These are phyloP conservation scores for Coniochaeta pulveracea DNA, from an alignment of 2,329 filamentous ascomycete genomes.

Conservation along the genomic window DNA sequence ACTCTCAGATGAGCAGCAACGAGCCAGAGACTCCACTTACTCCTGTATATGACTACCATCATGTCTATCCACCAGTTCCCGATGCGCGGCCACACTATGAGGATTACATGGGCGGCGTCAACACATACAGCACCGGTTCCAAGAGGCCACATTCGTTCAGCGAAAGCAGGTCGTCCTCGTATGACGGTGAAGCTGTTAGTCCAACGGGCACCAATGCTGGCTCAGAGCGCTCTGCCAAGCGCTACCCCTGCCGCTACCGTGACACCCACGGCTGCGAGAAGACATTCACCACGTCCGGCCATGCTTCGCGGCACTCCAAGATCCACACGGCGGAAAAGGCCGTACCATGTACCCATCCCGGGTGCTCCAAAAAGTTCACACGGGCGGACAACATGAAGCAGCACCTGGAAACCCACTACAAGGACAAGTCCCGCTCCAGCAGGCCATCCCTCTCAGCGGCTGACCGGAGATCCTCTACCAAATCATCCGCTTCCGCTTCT, in stretches of 20 bases:
- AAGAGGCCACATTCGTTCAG: constrained; percentile 30
- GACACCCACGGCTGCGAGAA: constrained; percentile 63
- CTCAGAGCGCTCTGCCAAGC: constrained; percentile 42
- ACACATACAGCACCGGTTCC: constrained; percentile 15
- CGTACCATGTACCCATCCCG: constrained; percentile 53
- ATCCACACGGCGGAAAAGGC: constrained; percentile 76
- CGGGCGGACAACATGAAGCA: constrained; percentile 84
- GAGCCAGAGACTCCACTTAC: constrained; percentile 45
- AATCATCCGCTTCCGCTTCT: constrained; percentile 10
- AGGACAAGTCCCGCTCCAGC: constrained; percentile 39
- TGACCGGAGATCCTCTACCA: constrained; percentile 14
- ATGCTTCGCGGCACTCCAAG: constrained; percentile 76
- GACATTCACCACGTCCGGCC: constrained; percentile 74
- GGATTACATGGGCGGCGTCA: constrained; percentile 20
- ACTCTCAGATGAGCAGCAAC: constrained; percentile 45
- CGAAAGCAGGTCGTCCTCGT: constrained; percentile 34
- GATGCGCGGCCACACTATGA: constrained; percentile 20
- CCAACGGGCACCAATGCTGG: constrained; percentile 15
- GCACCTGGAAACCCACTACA: constrained; percentile 67
- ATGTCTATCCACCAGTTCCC: constrained; percentile 5
- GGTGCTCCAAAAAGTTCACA: constrained; percentile 71
- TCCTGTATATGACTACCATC: constrained; percentile 26
- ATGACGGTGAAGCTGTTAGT: constrained; percentile 34
- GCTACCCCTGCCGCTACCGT: constrained; percentile 63
- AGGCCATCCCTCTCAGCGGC: constrained; percentile 13